These are phyloP conservation scores for Aspergillus fumigatiaffinis DNA, from an alignment of 2,329 filamentous ascomycete species.

Conservation along the genomic window DNA sequence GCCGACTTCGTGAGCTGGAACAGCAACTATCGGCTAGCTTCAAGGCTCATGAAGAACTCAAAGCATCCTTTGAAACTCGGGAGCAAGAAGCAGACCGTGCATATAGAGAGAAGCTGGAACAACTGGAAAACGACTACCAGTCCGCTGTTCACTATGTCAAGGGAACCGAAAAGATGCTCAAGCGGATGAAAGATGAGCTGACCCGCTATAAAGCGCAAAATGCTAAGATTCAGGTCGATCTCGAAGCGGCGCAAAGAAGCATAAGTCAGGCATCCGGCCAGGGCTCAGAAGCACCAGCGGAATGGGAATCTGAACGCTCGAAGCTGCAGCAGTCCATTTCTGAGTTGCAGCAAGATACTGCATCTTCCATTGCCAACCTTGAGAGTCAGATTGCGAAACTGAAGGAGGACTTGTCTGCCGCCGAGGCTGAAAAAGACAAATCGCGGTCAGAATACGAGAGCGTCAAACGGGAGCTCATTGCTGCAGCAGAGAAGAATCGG, in stretches of 20 bases:
- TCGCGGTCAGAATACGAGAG: conserved; percentile 56
- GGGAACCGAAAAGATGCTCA: conserved; percentile 98
- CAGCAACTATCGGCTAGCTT: conserved; percentile 74
- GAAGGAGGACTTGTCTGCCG: conserved; percentile 63
- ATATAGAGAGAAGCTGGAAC: conserved; percentile 88
- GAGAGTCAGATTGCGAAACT: conserved; percentile 68
- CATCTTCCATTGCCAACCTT: conserved; percentile 61
- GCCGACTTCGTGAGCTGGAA: conserved; percentile 78
- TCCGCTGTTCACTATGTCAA: conserved; percentile 97
- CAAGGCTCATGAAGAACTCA: conserved; percentile 82
- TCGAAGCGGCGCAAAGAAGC: conserved; percentile 63
- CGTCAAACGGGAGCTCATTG: conserved; percentile 54
- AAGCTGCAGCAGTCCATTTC: conserved; percentile 66
- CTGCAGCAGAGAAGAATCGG: conserved; percentile 52
- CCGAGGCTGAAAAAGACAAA: conserved; percentile 65
- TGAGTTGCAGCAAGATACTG: conserved; percentile 65
- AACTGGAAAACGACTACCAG: conserved; percentile 95
- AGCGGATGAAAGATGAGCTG: conserved; percentile 97
- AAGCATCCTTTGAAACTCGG: conserved; percentile 69
- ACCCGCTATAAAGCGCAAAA: conserved; percentile 87
- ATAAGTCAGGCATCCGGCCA: conserved; percentile 36
- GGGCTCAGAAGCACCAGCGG: conserved; percentile 46
- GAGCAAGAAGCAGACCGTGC: conserved; percentile 82
- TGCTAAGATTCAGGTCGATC: conserved; percentile 72
- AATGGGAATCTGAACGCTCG: conserved; percentile 73